Base-by-base conservation (phyloP, 371 early-diverging fungal species). In the Dinochytrium kinnereticum region DNA sequence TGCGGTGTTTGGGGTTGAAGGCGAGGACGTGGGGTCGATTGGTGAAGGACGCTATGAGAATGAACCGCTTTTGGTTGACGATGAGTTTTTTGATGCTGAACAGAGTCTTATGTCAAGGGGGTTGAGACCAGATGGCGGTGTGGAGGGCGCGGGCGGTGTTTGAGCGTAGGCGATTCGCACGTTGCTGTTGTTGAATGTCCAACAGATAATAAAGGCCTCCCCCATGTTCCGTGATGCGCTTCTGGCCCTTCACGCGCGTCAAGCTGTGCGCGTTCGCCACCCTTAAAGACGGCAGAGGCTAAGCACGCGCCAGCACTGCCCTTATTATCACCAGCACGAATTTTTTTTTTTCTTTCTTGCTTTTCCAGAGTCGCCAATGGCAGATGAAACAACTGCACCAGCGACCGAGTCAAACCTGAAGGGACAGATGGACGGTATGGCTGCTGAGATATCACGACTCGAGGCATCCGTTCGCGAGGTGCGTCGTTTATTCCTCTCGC, bases 401-500 rank as follows among this genome's bases (percentile, higher is more conserved):
- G 36, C 36, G 5, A 21, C 61, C 34, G 61, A 61, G 36, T 31
- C 61, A 10, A 61, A 24, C 13, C 61, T 61, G 5, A 61, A 61
- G 61, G 36, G 61, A 30, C 34, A 61, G 36, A 36, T 61, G 3
- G 61, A 61, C 30, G 61, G 61, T 2, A 61, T 61, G 61, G 26
- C 61, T 13, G 61, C 5, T 17, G 61, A 61, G 61, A 61, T 61
- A 31, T 13, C 61, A 13, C 30, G 61, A 26, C 61, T 61, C 3
- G 61, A 61, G 37, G 61, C 61, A 13, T 61, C 61, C 15, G 61
- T 61, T 10, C 61, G 28, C 17, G 61, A 28, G 61, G 61, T 61
- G 61, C 30, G 61, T 61, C 26, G 55, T 5, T 24, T 13, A 5
- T 5, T 53, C 55, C 55, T 26, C 55, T 26, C 24, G 5, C 10